Percentiles rank a stretch among this genome's conserved stretches.
Evolutionary conservation across 1,284 basidiomycete species (phyloP).

Genomic region (Cutaneotrichosporon cutaneum): DNA sequence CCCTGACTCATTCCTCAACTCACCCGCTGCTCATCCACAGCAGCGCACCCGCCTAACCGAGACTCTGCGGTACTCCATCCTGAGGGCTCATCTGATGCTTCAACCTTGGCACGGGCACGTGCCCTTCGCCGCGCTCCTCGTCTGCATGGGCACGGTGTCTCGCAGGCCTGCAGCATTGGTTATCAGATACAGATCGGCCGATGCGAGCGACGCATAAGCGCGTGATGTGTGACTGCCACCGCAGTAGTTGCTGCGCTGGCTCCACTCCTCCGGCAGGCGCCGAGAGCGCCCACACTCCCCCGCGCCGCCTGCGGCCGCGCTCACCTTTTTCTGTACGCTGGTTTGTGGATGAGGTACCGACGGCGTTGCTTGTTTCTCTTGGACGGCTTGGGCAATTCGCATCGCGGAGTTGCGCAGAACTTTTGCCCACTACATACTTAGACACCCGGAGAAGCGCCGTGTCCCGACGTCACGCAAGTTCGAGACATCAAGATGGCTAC

Average conservation of each 20-base stretch:
- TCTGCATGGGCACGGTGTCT: too few species aligned
- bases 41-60: too few species aligned
- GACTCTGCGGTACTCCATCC: too few species aligned
- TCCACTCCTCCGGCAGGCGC: background rate
- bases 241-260: background rate
- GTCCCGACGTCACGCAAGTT: background rate
- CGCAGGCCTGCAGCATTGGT: conserved; percentile 1
- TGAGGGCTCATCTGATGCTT: too few species aligned
- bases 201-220: background rate
- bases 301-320: background rate
- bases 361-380: conserved; percentile 1
- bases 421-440: background rate
- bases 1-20: too few species aligned
- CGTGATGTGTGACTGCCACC: background rate
- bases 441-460: background rate
- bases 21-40: too few species aligned
- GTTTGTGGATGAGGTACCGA: background rate
- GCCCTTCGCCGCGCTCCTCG: too few species aligned
- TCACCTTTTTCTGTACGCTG: background rate
- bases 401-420: background rate
- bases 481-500: conserved; percentile 6
- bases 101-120: too few species aligned
- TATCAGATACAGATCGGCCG: conserved; percentile 8
- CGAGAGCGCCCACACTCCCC: background rate
- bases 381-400: background rate